Percentiles rank a stretch among this genome's conserved stretches.
phyloP scores from a whole-genome alignment of 192 early-diverging fungal genomes.

The Coemansia sp. region DNA sequence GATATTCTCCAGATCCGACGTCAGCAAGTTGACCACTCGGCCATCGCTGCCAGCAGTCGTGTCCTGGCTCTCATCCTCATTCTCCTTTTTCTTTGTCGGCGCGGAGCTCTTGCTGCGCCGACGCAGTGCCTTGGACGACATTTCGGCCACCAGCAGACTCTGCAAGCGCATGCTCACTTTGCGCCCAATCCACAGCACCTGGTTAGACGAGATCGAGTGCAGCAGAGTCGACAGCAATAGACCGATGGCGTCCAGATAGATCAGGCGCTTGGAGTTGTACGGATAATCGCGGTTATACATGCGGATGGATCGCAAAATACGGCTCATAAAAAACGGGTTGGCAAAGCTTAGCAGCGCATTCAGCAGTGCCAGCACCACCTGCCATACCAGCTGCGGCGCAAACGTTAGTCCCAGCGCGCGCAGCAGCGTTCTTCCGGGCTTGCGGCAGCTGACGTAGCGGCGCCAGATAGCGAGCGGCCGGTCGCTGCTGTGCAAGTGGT shows the following conservation, averaged over 20 bases:
- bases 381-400: slow-evolving; percentile 40
- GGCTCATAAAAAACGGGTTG: slow-evolving; percentile 60
- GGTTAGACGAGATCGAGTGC: slow-evolving; percentile 57
- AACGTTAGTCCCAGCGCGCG: slow-evolving; percentile 45
- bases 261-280: slow-evolving; percentile 5
- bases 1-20: slow-evolving; percentile 67
- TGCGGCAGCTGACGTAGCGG: slow-evolving; percentile 14
- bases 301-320: slow-evolving; percentile 58
- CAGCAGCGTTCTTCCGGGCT: slow-evolving; percentile 26
- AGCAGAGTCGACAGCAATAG: slow-evolving; percentile 56
- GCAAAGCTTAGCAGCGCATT: slow-evolving; percentile 51
- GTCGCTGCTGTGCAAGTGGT: slow-evolving; percentile 56
- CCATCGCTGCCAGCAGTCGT: slow-evolving; percentile 54
- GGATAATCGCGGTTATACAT: slow-evolving; percentile 25
- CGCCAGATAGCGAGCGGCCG: slow-evolving; percentile 50
- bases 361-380: slow-evolving; percentile 42
- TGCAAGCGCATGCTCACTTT: slow-evolving; percentile 61
- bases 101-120: slow-evolving; percentile 54
- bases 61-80: slow-evolving; percentile 35
- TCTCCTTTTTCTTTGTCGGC: slow-evolving; percentile 20
- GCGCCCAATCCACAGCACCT: slow-evolving; percentile 68
- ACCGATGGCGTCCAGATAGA: slow-evolving; percentile 59
- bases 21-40: slow-evolving; percentile 69
- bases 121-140: slow-evolving; percentile 63
- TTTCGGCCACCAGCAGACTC: slow-evolving; percentile 62